A percentile compares a stretch with the other conserved stretches of the same genome.
phyloP scores from a whole-genome alignment of 495 filamentous ascomycete genomes.

The Penicillium canescens region DNA sequence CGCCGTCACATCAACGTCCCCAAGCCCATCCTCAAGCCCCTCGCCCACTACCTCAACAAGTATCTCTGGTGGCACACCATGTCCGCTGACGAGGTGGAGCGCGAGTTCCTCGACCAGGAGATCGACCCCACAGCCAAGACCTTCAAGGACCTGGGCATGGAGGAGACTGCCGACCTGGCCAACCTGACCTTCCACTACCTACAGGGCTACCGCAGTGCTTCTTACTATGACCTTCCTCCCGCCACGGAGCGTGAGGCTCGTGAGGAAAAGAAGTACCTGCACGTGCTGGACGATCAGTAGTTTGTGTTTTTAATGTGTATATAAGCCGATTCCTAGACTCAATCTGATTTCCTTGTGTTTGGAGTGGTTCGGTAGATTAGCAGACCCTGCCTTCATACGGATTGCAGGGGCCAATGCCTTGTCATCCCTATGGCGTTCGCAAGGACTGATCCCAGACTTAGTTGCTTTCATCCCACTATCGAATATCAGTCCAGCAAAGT shows the following conservation, averaged over 20 bases:
- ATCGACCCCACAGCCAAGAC: slow-evolving; percentile 93
- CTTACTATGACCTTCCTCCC: slow-evolving; percentile 90
- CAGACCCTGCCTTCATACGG: no score
- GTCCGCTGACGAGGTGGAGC: slow-evolving; percentile 85
- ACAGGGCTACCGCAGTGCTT: slow-evolving; percentile 79
- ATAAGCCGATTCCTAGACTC: slow-evolving; percentile 41
- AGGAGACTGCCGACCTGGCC: slow-evolving; percentile 72
- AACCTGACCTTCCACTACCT: slow-evolving; percentile 88
- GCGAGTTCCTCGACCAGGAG: slow-evolving; percentile 90
- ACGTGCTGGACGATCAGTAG: slow-evolving; percentile 88
- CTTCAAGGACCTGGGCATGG: slow-evolving; percentile 89
- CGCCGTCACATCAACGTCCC: slow-evolving; percentile 92
- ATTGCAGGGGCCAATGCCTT: no score
- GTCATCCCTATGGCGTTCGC: no score
- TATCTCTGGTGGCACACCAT: slow-evolving; percentile 83
- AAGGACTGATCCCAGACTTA: no score
- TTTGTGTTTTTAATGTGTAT: slow-evolving; percentile 44
- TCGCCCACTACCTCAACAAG: slow-evolving; percentile 71
- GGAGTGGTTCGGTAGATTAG: slow-evolving; percentile 2
- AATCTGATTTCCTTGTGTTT: slow-evolving; percentile 38
- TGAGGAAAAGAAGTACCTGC: slow-evolving; percentile 95
- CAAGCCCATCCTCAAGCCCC: slow-evolving; percentile 70
- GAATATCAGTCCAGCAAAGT: no score
- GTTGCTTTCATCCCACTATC: no score
- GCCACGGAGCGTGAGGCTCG: slow-evolving; percentile 90